Evolutionary conservation across 257 asterid genomes (phyloP), one percentile per base, ranked within the genome.

Genomic region (Anisodus tanguticus): DNA sequence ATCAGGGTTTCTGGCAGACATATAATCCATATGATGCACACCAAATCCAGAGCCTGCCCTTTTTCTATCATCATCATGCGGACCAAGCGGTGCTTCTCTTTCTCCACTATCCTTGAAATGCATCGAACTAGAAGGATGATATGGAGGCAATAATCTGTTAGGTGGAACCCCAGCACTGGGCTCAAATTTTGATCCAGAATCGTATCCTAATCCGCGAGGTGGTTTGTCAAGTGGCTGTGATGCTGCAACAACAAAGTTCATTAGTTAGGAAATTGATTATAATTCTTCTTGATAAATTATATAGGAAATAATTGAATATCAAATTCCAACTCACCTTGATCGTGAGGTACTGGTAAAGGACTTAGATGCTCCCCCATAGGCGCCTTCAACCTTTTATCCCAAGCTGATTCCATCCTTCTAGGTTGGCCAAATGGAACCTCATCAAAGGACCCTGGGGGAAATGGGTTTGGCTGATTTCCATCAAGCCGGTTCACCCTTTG

Each of bases 351-450:
- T 6, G 88, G 85, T n/a, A 87, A 90, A 72, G 92, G 84, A 88
- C 87, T 88, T 79, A 82, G 53, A 80, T 85, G 91, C 84, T 88
- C 95, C 83, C 87, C 86, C 49, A 91, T 79, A 15, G 88, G 22
- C 47, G 89, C 81, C 89, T 82, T 93, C 76, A 86, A 84, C 87
- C 91, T 90, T 84, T 88, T 94, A 80, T 88, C 93, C 86, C 88
- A 89, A 78, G 90, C 74, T 67, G 89, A 86, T 80, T 90, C 97
- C 77, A 83, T 84, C 39, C 86, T 80, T 71, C 85, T 77, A 86
- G 86, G 83, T 79, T 82, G 89, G 68, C 87, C 87, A 74, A 81
- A 86, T 51, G 91, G 86, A 80, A 85, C 91, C 81, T 88, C 90
- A 63, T 88, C 96, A 81, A 84, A 85, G 82, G 92, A 81, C 67